These are phyloP conservation scores for Scheffersomyces amazonensis DNA, from an alignment of 805 yeast species.

Conservation along the genomic window DNA sequence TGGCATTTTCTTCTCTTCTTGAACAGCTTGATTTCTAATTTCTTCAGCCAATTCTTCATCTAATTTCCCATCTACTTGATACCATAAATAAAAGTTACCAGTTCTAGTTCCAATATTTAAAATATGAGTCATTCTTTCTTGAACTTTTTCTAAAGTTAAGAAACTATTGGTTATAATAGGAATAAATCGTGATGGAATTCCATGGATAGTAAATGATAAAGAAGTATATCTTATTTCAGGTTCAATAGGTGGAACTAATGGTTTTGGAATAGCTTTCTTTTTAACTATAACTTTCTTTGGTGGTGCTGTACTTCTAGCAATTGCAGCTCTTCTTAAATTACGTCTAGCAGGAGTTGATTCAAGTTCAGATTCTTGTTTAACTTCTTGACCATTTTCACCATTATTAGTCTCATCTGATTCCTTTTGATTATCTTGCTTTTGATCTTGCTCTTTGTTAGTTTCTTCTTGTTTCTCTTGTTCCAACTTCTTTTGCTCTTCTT, in stretches of 20 bases:
- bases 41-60: constrained; percentile 67
- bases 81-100: constrained; percentile 72
- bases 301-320: constrained; percentile 12
- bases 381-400: constrained; percentile 16
- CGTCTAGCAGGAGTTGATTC: constrained; percentile 11
- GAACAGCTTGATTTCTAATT: constrained; percentile 53
- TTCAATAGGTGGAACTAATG: constrained; percentile 31
- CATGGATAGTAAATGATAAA: constrained; percentile 60
- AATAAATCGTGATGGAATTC: constrained; percentile 63
- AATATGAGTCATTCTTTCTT: constrained; percentile 57
- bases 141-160: constrained; percentile 52
- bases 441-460: constrained; percentile 10
- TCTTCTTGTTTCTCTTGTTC: constrained; percentile 10
- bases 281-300: background rate
- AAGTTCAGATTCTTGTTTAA: constrained; percentile 7
- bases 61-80: constrained; percentile 71
- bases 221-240: constrained; percentile 56
- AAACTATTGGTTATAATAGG: constrained; percentile 69
- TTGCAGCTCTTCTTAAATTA: constrained; percentile 11
- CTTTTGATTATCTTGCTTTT: constrained; percentile 9
- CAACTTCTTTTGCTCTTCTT: constrained; percentile 19
- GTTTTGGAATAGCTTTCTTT: constrained; percentile 13
- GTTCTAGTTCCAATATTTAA: constrained; percentile 59
- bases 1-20: constrained; percentile 48
- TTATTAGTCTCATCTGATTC: constrained; percentile 9